Evolutionary conservation across 2,329 filamentous ascomycete genomes (phyloP).

Genomic region (Epichloe sp.): DNA sequence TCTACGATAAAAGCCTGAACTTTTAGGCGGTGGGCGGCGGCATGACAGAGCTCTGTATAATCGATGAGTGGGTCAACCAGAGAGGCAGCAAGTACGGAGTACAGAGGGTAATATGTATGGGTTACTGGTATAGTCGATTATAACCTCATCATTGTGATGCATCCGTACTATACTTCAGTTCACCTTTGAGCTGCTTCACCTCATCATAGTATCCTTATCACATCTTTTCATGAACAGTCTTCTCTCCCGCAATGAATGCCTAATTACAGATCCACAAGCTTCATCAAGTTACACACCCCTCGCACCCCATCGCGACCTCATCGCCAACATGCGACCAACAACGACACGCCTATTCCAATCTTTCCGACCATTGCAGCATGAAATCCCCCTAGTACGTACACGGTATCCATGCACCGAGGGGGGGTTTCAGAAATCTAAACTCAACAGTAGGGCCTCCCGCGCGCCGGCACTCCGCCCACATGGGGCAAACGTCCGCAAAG

Average conservation of each 20-base stretch:
- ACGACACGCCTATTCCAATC: slow-evolving; percentile 23
- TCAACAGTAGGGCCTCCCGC: slow-evolving; percentile 60
- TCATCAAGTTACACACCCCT: not conserved
- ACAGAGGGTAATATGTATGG: no score
- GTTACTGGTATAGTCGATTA: not conserved
- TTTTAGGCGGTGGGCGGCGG: slow-evolving; percentile 37
- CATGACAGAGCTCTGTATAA: slow-evolving; percentile 23
- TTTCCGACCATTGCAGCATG: slow-evolving; percentile 41
- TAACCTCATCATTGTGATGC: not conserved
- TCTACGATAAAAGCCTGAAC: slow-evolving; percentile 19
- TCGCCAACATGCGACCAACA: slow-evolving; percentile 24
- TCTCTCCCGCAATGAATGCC: not conserved
- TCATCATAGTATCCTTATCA: not conserved
- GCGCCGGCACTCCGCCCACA: slow-evolving; percentile 46
- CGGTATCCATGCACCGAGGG: not conserved
- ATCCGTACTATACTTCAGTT: not conserved
- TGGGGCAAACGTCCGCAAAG: slow-evolving; percentile 66
- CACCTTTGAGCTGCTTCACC: not conserved
- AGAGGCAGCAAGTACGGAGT: not conserved
- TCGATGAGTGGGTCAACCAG: not conserved
- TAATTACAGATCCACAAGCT: not conserved
- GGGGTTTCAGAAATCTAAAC: not conserved
- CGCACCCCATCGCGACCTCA: not conserved
- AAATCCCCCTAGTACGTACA: slow-evolving; percentile 70
- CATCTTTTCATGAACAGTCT: not conserved